These are phyloP conservation scores for Pichia exigua DNA, from an alignment of 805 yeast genomes.

Conservation along the genomic window DNA sequence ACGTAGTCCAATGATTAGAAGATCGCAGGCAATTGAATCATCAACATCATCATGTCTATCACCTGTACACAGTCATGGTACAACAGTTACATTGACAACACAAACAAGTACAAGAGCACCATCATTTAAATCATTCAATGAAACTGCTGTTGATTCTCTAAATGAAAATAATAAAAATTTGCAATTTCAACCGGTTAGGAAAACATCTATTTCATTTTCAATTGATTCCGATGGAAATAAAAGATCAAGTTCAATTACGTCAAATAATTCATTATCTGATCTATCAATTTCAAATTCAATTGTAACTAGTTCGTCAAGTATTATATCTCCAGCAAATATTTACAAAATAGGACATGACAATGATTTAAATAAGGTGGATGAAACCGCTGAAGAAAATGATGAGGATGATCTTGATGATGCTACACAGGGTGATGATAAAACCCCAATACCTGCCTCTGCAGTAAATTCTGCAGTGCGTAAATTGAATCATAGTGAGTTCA, in stretches of 20 bases:
- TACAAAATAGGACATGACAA: not conserved
- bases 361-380: slow-evolving; percentile 6
- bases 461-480: not conserved
- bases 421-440: slow-evolving; percentile 13
- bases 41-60: slow-evolving; percentile 11
- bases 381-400: slow-evolving; percentile 10
- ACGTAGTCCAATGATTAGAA: slow-evolving; percentile 1
- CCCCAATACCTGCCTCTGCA: slow-evolving; percentile 5
- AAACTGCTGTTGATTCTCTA: slow-evolving; percentile 2
- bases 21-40: slow-evolving; percentile 4
- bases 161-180: slow-evolving; percentile 6
- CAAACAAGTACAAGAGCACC: slow-evolving; percentile 7
- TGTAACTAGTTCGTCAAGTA: slow-evolving; percentile 3
- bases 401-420: slow-evolving; percentile 1
- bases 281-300: not conserved
- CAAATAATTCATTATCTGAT: slow-evolving; percentile 10
- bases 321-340: not conserved
- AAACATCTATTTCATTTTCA: slow-evolving; percentile 23
- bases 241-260: slow-evolving; percentile 20
- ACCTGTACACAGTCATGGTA: slow-evolving; percentile 12
- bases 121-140: slow-evolving; percentile 5
- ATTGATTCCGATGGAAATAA: slow-evolving; percentile 8
- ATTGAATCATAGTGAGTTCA: slow-evolving; percentile 2
- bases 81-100: slow-evolving; percentile 11
- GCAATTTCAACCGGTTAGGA: slow-evolving; percentile 18